These are phyloP conservation scores for Dimargaris xerosporica DNA, from an alignment of 192 early-diverging fungal genomes.

Conservation along the genomic window DNA sequence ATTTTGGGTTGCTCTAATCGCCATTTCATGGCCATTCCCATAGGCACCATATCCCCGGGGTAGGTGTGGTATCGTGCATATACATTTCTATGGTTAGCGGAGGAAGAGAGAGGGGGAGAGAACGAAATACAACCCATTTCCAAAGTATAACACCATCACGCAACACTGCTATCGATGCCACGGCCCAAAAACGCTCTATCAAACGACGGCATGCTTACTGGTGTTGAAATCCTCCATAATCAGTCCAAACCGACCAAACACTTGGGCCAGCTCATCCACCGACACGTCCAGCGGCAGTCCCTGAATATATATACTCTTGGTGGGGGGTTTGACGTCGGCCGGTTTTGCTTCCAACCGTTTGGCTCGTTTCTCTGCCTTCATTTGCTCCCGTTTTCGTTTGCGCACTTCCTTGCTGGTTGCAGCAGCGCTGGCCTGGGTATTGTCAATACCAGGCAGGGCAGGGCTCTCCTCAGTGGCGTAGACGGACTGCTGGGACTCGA, in stretches of 20 bases:
- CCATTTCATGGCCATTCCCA: constrained; percentile 5
- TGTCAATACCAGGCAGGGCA: too few relatives aligned
- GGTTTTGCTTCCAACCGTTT: constrained; percentile 13
- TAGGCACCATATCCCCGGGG: background rate
- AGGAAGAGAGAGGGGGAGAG: too few relatives aligned
- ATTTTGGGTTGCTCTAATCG: constrained; percentile 63
- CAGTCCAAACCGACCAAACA: constrained; percentile 64
- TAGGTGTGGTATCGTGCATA: background rate
- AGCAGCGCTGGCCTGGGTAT: background rate
- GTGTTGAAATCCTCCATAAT: constrained; percentile 52
- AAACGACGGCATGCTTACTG: constrained; percentile 20
- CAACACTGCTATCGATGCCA: background rate
- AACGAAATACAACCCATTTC: background rate
- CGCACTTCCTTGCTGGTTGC: constrained; percentile 13
- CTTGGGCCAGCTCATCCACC: constrained; percentile 55
- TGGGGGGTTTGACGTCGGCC: constrained; percentile 33
- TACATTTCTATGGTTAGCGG: background rate
- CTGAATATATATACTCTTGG: constrained; percentile 74
- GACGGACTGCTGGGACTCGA: constrained; percentile 27
- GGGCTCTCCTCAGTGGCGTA: constrained; percentile 14
- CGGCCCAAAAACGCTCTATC: constrained; percentile 13
- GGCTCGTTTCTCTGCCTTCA: constrained; percentile 14
- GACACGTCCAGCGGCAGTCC: constrained; percentile 69
- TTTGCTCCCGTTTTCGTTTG: constrained; percentile 14
- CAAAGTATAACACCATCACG: background rate